Evolutionary conservation across 106 monocot species (phyloP).

Genomic region (Gastrodia elata): DNA sequence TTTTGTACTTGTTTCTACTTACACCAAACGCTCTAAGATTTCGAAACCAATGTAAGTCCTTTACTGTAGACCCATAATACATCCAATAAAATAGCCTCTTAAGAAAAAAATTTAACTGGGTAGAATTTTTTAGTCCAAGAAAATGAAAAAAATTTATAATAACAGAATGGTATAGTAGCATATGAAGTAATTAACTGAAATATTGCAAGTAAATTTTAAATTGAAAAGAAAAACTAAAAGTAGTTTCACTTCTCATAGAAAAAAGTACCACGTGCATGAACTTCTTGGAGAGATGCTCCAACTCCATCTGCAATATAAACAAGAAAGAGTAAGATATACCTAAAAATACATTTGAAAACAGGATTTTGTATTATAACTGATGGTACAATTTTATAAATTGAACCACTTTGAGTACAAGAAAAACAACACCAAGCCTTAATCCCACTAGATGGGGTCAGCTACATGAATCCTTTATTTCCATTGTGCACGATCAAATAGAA

Average conservation of each 20-base stretch:
- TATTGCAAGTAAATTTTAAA: not conserved
- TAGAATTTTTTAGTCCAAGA: not conserved
- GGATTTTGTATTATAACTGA: not conserved
- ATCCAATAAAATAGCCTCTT: not conserved
- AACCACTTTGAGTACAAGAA: not conserved
- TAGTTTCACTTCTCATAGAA: not conserved
- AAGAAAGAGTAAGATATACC: not conserved
- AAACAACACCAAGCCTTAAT: too few relatives aligned
- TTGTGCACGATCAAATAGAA: too few relatives aligned
- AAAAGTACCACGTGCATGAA: slow-evolving; percentile 4
- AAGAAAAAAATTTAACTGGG: not conserved
- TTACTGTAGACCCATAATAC: not conserved
- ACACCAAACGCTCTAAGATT: not conserved
- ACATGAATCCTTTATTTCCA: too few relatives aligned
- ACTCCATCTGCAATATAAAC: slow-evolving; percentile 8
- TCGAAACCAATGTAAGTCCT: not conserved
- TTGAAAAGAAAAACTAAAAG: not conserved
- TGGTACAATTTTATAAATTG: not conserved
- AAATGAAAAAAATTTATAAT: too few relatives aligned
- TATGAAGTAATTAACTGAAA: not conserved
- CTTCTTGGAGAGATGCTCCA: slow-evolving; percentile 6
- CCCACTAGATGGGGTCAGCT: too few relatives aligned
- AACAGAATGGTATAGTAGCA: not conserved
- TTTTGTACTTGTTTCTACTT: not conserved
- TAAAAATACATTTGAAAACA: not conserved